Conservation (phyloP, 176 grass and related monocot species). For the Oryza brachyantha region DNA sequence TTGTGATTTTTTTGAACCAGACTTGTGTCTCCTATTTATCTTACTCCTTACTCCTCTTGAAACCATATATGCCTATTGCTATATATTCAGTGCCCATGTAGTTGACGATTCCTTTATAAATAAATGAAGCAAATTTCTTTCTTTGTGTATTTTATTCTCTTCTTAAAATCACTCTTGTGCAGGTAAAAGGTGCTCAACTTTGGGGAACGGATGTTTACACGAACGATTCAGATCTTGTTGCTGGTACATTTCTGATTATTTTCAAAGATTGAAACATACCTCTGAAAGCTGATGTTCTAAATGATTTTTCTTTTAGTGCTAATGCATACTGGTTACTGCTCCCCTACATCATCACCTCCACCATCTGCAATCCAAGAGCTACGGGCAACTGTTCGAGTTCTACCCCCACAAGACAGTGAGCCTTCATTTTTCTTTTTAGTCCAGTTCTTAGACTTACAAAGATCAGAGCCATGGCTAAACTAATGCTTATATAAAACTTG, state of each 20-base stretch:
- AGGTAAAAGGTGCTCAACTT: conserved; percentile 98
- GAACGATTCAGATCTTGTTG: conserved; percentile 96
- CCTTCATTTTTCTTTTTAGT: conserved; percentile 9
- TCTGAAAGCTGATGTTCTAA: conserved; percentile 31
- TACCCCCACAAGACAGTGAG: conserved; percentile 74
- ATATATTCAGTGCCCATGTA: background rate
- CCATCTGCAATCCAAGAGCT: conserved; percentile 80
- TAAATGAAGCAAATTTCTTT: background rate
- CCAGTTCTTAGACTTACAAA: background rate
- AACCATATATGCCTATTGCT: background rate
- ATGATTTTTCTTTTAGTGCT: conserved; percentile 56
- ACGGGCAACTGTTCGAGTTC: conserved; percentile 68
- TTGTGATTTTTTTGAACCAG: conserved; percentile 1
- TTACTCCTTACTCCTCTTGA: background rate
- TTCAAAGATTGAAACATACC: conserved; percentile 18
- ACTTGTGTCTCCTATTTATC: background rate
- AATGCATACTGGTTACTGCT: conserved; percentile 96
- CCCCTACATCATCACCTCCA: conserved; percentile 75
- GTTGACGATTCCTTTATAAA: conserved; percentile 10
- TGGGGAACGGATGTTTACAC: conserved; percentile 97
- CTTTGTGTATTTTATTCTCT: conserved; percentile 18
- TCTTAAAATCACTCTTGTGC: conserved; percentile 30
- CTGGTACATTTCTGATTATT: conserved; percentile 48
- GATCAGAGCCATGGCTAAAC: conserved; percentile 11
- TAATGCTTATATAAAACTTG: conserved; percentile 24